Base-by-base conservation (phyloP, 306 rosid species). In the Quercus rubra region DNA sequence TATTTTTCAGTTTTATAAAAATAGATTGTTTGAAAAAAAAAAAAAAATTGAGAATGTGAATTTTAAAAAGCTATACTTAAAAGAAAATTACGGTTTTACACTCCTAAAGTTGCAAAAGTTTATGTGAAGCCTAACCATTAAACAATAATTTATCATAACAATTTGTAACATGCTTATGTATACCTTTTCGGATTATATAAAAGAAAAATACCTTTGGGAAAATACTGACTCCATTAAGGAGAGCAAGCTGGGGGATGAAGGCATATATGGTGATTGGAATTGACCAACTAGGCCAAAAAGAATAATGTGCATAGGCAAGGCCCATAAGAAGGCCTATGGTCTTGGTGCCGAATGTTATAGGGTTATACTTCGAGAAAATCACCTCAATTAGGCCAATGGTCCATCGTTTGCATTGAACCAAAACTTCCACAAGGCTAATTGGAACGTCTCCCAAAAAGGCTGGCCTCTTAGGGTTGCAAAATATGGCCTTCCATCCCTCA, bases 221-320 rank as follows among this genome's bases (percentile, higher is more conserved):
- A 76, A 85, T 46, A 8, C 70, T 23, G 74, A 87, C 3, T 27
- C 88, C 90, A 75, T 67, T 73, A 62, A 81, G 72, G 4, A 85
- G 88, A 59, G 88, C 83, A n/a, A 85, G n/a, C 8, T 80, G 88
- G 1, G 90, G 90, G 1, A 87, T 77, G 75, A 87, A 84, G 27
- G 82, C 82, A 73, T 87, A 87, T 1, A 51, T 54, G 19, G 78
- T 28, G 70, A 81, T 14, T 2, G 88, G 91, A 75, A 87, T 57
- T 9, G 83, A 71, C 83, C 82, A 77, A 30, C 72, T 3, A 51
- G 80, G 25, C 88, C 79, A 76, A 35, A 72, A 68, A 8, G 78
- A 30, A 71, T 61, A 78, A 63, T 87, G 52, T 2, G 85, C 70
- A 19, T 77, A 87, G 19, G 77, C 55, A 8, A 85, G 79, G 33